Evolutionary conservation across 495 filamentous ascomycete species (phyloP).

Genomic region (Penicillium riverlandense): DNA sequence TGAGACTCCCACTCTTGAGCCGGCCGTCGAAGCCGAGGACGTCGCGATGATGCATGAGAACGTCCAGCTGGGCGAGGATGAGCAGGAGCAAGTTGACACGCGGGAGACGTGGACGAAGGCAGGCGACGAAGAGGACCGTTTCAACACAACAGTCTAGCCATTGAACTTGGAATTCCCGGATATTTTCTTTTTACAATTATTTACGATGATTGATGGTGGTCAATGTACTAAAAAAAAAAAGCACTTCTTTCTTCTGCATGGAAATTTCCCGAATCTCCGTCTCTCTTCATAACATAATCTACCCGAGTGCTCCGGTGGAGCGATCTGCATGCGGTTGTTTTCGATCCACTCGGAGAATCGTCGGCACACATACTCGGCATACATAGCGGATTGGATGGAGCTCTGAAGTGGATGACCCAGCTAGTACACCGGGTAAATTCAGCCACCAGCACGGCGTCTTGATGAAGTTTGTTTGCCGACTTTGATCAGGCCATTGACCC

Average conservation of each 20-base stretch:
- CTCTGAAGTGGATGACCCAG: background rate
- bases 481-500: constrained; percentile 3
- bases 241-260: no score
- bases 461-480: no score
- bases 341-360: constrained; percentile 7
- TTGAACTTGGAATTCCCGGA: background rate
- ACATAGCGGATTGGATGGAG: no score
- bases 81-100: constrained; percentile 28
- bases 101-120: constrained; percentile 35
- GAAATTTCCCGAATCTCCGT: no score
- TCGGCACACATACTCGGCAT: constrained; percentile 1
- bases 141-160: constrained; percentile 36
- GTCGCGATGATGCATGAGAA: constrained; percentile 28
- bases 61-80: constrained; percentile 27
- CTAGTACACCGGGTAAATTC: constrained; percentile 11
- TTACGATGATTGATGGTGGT: no score
- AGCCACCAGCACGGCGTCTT: no score
- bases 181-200: background rate
- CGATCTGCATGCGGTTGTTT: constrained; percentile 9
- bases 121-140: constrained; percentile 36
- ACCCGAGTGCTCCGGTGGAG: background rate
- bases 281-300: background rate
- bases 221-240: constrained; percentile 12
- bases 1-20: constrained; percentile 8
- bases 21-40: constrained; percentile 30